Evolutionary conservation across 257 asterid species (phyloP), one percentile per base, ranked within the genome.

Genomic region (Plectranthus barbatus): DNA sequence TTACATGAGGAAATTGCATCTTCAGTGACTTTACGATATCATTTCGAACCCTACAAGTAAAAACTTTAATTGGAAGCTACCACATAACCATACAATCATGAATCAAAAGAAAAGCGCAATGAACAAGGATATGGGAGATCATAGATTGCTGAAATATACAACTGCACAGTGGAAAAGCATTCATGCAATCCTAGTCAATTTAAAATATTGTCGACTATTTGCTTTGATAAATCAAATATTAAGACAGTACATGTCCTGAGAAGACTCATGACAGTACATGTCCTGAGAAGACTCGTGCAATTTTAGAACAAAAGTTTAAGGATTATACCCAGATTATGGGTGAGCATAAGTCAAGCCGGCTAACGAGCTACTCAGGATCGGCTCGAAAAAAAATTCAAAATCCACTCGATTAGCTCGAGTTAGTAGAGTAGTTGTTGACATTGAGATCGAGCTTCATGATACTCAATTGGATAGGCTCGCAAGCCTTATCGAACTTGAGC

Each of bases 11-110:
- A 76, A 58, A 55, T 70, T 76, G 77, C 96, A 91, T 64, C 83
- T 80, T 79, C 84, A 91, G 44, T 67, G 98, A 88, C 31, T 66
- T 74, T 53, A 76, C 51, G 65, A 91, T 86, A 83, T 91, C 98
- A 48, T 39, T 62, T 37, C 91, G 87, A 71, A 91, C 98, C 85
- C 96, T 91, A 78, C 52, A 74, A 69, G 58, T 44, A 68, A 44
- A 9, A 19, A 58, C n/a, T 36, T 37, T 48, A 58, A 36, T 45
- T 42, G 23, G 53, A 46, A 71, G 72, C 59, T 70, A 60, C 13
- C 34, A 54, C 19, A 53, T 23, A 69, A 41, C 10, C 57, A 54
- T 23, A 42, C n/a, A 41, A 54, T 24, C 42, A 10, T 5, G n/a
- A 51, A 42, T 49, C 36, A 17, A 62, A 14, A 15, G 11, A 14